Conservation (phyloP, 2,329 filamentous ascomycete genomes). For the Lachnellula willkommii region DNA sequence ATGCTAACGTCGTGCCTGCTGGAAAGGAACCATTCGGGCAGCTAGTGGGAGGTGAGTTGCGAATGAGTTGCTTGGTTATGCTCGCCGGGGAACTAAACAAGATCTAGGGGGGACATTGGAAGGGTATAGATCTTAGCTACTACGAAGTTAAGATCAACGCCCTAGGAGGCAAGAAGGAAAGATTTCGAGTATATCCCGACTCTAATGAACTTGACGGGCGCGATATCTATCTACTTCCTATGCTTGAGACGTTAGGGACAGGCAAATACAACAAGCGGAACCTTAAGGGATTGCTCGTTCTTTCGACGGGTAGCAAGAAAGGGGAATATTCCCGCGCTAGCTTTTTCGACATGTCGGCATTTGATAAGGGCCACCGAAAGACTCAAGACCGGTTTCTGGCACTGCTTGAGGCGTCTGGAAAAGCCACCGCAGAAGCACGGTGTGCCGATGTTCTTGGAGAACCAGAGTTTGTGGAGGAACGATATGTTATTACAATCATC, state of each 20-base stretch:
- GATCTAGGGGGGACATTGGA: neutral
- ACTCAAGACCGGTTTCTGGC: neutral
- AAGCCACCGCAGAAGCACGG: neutral
- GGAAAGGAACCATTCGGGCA: neutral
- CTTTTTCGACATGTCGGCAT: neutral
- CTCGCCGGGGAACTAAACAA: neutral
- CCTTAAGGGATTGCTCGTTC: neutral
- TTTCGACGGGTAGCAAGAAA: neutral
- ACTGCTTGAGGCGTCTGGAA: neutral
- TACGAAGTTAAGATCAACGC: neutral
- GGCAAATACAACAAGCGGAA: slow-evolving; percentile 3
- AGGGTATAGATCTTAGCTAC: neutral
- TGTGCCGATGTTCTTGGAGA: neutral
- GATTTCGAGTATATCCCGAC: neutral
- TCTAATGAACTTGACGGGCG: slow-evolving; percentile 1
- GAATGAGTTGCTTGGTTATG: neutral
- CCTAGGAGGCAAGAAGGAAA: neutral
- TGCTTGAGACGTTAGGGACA: neutral
- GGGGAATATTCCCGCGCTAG: neutral
- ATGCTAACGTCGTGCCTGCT: neutral
- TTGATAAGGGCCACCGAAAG: neutral
- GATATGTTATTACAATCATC: neutral
- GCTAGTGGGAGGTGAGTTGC: neutral
- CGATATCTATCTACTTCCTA: neutral
- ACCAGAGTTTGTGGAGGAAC: neutral